Conservation (phyloP, 2,329 filamentous ascomycete genomes). For the Davidsoniella eucalypti region DNA sequence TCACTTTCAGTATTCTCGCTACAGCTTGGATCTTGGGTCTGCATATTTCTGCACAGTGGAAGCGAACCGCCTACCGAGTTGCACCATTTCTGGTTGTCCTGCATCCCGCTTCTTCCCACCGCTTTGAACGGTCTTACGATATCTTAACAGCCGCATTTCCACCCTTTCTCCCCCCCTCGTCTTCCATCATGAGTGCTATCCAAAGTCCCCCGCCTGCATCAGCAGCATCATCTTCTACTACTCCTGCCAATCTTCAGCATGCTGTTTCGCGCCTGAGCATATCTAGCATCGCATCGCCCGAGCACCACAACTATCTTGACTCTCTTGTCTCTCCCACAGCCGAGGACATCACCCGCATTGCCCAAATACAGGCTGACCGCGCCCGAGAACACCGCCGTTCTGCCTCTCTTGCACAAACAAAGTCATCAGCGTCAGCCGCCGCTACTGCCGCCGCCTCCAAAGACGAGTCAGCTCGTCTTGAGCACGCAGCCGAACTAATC, state of each 20-base stretch:
- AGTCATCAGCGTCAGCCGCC: no score
- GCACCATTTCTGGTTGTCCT: background rate
- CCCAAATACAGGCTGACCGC: slow-evolving; percentile 29
- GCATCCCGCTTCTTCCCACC: background rate
- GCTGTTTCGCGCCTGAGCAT: slow-evolving; percentile 1
- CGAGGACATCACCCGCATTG: slow-evolving; percentile 32
- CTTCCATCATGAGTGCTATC: background rate
- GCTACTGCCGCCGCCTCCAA: background rate
- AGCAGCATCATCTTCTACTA: background rate
- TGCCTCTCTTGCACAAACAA: background rate
- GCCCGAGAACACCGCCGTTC: slow-evolving; percentile 23
- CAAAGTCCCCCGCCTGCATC: background rate
- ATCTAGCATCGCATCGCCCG: background rate
- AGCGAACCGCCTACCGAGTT: slow-evolving; percentile 1
- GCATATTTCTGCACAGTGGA: slow-evolving; percentile 1
- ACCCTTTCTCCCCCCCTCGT: background rate
- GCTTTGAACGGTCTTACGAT: background rate
- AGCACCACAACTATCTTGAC: slow-evolving; percentile 30
- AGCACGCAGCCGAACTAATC: slow-evolving; percentile 38
- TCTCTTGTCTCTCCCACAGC: slow-evolving; percentile 30
- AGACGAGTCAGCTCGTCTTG: slow-evolving; percentile 13
- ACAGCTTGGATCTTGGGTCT: background rate
- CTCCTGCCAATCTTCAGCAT: background rate
- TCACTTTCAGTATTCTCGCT: background rate
- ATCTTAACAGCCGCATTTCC: background rate